Percentiles rank a stretch among this genome's conserved stretches.
Conservation (phyloP, 2,329 filamentous ascomycete genomes). For the Hortaea werneckii region DNA sequence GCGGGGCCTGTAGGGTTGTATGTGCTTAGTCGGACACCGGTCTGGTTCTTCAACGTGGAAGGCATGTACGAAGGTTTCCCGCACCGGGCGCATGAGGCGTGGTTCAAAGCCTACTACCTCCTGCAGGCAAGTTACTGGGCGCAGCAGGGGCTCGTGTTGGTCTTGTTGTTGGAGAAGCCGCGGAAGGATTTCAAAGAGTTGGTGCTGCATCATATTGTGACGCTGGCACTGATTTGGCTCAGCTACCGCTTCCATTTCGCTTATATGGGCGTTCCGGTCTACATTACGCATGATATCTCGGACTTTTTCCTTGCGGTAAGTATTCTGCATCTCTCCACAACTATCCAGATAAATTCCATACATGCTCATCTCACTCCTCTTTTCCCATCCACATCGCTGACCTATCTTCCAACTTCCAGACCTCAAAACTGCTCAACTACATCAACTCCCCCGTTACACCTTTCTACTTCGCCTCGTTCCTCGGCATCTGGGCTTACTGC, state of each 20-base stretch:
- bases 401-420: slow-evolving; percentile 41
- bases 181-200: slow-evolving; percentile 93
- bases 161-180: slow-evolving; percentile 83
- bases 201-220: slow-evolving; percentile 84
- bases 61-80: slow-evolving; percentile 88
- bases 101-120: slow-evolving; percentile 93
- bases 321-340: slow-evolving; percentile 5
- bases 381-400: neutral
- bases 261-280: slow-evolving; percentile 86
- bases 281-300: slow-evolving; percentile 87
- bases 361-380: neutral
- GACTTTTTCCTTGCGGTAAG: slow-evolving; percentile 91
- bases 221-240: slow-evolving; percentile 67
- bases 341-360: neutral
- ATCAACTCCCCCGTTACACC: slow-evolving; percentile 67
- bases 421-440: slow-evolving; percentile 87
- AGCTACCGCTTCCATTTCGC: slow-evolving; percentile 97
- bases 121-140: slow-evolving; percentile 93
- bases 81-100: slow-evolving; percentile 65
- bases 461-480: slow-evolving; percentile 77
- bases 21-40: slow-evolving; percentile 80
- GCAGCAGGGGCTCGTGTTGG: slow-evolving; percentile 80
- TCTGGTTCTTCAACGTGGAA: slow-evolving; percentile 90
- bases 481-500: slow-evolving; percentile 76
- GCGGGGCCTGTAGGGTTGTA: slow-evolving; percentile 78